Evolutionary conservation across 1,284 basidiomycete genomes (phyloP).

Genomic region (Salmacisia buchloeana): DNA sequence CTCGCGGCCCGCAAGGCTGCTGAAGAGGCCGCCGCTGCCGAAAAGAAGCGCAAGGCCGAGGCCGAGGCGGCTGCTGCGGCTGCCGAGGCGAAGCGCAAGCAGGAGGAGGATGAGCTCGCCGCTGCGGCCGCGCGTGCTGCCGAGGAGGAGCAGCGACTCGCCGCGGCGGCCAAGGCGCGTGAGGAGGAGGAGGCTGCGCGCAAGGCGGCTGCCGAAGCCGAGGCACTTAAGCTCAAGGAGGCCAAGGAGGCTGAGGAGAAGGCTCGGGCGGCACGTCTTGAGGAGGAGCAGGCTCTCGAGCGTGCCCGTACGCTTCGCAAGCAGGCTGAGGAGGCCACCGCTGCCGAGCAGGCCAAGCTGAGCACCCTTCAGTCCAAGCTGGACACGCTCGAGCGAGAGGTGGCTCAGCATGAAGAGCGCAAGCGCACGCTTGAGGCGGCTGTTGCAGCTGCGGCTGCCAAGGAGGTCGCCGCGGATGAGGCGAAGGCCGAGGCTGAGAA

Average conservation of each 20-base stretch:
- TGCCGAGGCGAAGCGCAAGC: not conserved
- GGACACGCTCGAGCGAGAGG: not conserved
- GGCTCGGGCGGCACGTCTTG: not conserved
- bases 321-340: not conserved
- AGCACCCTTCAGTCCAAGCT: not conserved
- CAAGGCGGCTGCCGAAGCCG: not conserved
- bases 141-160: constrained; percentile 4
- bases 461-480: not conserved
- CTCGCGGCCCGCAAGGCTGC: constrained; percentile 4
- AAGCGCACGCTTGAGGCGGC: constrained; percentile 6
- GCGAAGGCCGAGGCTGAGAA: not conserved
- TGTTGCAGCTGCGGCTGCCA: not conserved
- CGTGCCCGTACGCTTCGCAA: not conserved
- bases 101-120: not conserved
- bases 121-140: not conserved
- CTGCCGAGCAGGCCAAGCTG: not conserved
- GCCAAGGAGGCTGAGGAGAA: not conserved
- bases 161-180: not conserved
- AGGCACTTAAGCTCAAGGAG: not conserved
- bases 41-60: not conserved
- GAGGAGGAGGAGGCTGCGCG: not conserved
- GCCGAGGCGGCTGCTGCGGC: not conserved
- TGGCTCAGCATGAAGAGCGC: not conserved
- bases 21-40: not conserved
- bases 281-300: constrained; percentile 2